Percentiles rank a stretch among this genome's conserved stretches.
Evolutionary conservation across 768 basidiomycete genomes (phyloP).

Genomic region (Cubamyces lactineus): DNA sequence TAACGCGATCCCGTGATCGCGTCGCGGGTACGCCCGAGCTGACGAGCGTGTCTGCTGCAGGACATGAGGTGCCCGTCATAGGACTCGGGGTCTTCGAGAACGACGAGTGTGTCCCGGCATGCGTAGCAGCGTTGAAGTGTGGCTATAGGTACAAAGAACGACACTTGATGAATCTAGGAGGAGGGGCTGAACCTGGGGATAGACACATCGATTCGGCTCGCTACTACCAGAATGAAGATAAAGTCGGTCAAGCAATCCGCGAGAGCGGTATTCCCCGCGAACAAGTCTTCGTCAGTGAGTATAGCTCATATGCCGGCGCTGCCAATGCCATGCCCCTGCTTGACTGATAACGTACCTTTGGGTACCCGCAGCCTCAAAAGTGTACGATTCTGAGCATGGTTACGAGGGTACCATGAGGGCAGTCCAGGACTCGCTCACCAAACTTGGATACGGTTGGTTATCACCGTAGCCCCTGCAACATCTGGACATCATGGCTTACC

Average conservation of each 20-base stretch:
- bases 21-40: conserved; percentile 59
- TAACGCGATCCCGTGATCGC: conserved; percentile 36
- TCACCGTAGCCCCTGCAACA: too few species aligned
- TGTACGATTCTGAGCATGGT: conserved; percentile 49
- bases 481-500: neutral
- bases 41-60: conserved; percentile 43
- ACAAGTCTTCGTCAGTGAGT: conserved; percentile 72
- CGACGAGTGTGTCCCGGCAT: conserved; percentile 54
- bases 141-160: conserved; percentile 49
- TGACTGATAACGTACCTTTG: too few species aligned
- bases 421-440: conserved; percentile 34
- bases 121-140: conserved; percentile 58
- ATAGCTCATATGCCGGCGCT: neutral
- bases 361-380: conserved; percentile 71
- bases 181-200: neutral
- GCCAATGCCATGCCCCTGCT: too few species aligned
- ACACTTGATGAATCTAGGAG: too few species aligned
- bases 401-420: conserved; percentile 32
- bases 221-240: conserved; percentile 65
- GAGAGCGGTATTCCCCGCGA: conserved; percentile 56
- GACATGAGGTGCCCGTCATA: conserved; percentile 64
- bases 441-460: conserved; percentile 38
- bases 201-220: conserved; percentile 79
- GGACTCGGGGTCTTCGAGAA: conserved; percentile 78
- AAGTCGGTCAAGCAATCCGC: conserved; percentile 59